Percentiles rank a stretch among this genome's conserved stretches.
Evolutionary conservation across 768 basidiomycete species (phyloP).

Genomic region (Termitomyces sp.): DNA sequence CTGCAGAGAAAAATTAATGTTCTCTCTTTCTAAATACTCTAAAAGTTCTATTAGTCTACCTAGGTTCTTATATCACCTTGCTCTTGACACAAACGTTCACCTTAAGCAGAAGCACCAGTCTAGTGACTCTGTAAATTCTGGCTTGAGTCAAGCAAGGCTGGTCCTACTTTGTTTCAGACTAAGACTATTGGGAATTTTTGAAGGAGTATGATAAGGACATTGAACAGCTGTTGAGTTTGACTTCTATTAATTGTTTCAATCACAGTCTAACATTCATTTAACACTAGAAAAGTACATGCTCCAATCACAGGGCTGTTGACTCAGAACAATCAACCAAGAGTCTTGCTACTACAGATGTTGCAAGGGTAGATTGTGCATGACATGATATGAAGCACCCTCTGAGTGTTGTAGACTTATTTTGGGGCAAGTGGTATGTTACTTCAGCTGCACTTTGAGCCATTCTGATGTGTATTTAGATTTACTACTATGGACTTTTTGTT

Average conservation of each 20-base stretch:
- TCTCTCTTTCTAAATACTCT: background rate
- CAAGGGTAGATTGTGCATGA: background rate
- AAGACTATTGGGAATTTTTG: conserved; percentile 11
- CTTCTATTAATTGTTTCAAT: too few relatives aligned
- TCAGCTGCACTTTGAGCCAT: too few relatives aligned
- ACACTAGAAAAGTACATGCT: conserved; percentile 17
- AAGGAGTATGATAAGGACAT: background rate
- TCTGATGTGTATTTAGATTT: background rate
- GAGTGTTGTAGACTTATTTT: background rate
- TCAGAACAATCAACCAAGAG: background rate
- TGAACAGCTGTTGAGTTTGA: too few relatives aligned
- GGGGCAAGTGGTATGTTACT: conserved; percentile 19
- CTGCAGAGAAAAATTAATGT: conserved; percentile 11
- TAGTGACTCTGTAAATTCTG: conserved; percentile 1
- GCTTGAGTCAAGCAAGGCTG: conserved; percentile 9
- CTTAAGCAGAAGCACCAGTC: conserved; percentile 9
- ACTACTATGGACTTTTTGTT: conserved; percentile 19
- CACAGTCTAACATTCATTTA: too few relatives aligned
- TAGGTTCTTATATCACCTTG: conserved; percentile 13
- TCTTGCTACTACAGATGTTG: conserved; percentile 1
- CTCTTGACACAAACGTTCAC: conserved; percentile 12
- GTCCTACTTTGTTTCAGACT: conserved; percentile 14
- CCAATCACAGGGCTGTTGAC: conserved; percentile 19
- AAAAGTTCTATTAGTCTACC: background rate
- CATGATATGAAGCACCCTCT: conserved; percentile 6